Evolutionary conservation across 352 stramenopile species (phyloP), one percentile per base, ranked within the genome.

Genomic region (Elongisporangium undulatum): DNA sequence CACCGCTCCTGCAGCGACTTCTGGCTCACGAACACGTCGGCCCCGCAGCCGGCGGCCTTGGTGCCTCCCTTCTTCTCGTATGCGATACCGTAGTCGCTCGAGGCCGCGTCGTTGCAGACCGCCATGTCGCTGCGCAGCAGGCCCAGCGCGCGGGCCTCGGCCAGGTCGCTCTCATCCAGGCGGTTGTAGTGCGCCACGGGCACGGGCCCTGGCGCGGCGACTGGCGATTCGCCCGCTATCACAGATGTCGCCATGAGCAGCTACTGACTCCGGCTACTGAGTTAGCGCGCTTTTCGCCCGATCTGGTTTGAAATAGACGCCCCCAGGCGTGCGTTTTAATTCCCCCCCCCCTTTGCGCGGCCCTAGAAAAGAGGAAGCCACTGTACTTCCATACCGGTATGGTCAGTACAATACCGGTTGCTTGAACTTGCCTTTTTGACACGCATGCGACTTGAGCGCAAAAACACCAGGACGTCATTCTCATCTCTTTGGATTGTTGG

Each of bases 31-130:
- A 90, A 92, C 24, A 89, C 75, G 48, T 87, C 77, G 9, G 64
- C 66, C 38, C 77, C 68, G 58, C 79, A 89, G 22, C 83, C 83
- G 0, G 77, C 54, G 0, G 55, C 53, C 34, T 82, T 87, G 38
- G 58, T 79, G 24, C 80, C 80, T 34, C 83, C 83, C 38, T 82
- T 82, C 67, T 90, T 92, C 61, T 92, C 79, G 68, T 90, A 88
- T 17, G 76, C 83, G 51, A 92, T 68, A 61, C 83, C 83, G 59
- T 82, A 92, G 48, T 89, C 79, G 19, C 71, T 64, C 38, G 68
- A 75, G 0, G 51, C 49, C 10, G 75, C 58, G 59, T 92, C 83
- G 17, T 55, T 23, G 22, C 64, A 79, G 26, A 92, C 63, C 20
- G 72, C 59, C 22, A 89, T 66, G 16, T 74, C 67, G 13, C 59